Evolutionary conservation across 257 asterid genomes (phyloP).

Genomic region (Solanum lycopersicoides): DNA sequence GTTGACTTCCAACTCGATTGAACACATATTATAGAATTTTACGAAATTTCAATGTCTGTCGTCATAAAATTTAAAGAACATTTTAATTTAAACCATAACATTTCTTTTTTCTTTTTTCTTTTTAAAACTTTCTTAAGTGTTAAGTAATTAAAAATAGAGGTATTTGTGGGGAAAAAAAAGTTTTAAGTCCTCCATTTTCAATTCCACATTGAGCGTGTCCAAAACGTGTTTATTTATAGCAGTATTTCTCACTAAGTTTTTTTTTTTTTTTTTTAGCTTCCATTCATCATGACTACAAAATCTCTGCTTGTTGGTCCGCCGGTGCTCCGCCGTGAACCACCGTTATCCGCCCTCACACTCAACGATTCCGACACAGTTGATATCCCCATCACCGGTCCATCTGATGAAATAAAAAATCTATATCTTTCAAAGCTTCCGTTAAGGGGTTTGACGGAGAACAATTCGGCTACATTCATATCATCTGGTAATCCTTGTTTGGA

Average conservation of each 20-base stretch:
- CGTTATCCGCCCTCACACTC: background rate
- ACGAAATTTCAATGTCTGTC: too few species aligned
- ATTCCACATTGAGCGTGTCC: background rate
- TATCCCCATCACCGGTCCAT: background rate
- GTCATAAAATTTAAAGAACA: too few species aligned
- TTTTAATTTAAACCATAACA: too few species aligned
- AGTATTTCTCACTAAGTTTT: background rate
- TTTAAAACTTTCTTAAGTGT: background rate
- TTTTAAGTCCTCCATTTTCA: background rate
- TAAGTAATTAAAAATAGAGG: background rate
- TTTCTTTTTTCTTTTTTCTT: too few species aligned
- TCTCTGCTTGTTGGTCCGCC: background rate
- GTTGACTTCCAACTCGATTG: rapidly evolving
- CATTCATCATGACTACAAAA: background rate
- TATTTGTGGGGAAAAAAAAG: background rate
- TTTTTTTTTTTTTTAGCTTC: background rate
- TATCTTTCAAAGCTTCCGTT: background rate
- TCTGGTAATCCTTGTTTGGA: constrained; percentile 28
- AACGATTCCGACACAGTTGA: background rate
- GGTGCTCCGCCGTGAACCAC: background rate
- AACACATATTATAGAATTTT: too few species aligned
- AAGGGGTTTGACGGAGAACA: constrained; percentile 23
- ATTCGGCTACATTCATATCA: constrained; percentile 20
- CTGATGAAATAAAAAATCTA: background rate
- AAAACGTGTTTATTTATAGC: background rate